These are phyloP conservation scores for Dipodascopsis uninucleata DNA, from an alignment of 805 yeast genomes.

Conservation along the genomic window DNA sequence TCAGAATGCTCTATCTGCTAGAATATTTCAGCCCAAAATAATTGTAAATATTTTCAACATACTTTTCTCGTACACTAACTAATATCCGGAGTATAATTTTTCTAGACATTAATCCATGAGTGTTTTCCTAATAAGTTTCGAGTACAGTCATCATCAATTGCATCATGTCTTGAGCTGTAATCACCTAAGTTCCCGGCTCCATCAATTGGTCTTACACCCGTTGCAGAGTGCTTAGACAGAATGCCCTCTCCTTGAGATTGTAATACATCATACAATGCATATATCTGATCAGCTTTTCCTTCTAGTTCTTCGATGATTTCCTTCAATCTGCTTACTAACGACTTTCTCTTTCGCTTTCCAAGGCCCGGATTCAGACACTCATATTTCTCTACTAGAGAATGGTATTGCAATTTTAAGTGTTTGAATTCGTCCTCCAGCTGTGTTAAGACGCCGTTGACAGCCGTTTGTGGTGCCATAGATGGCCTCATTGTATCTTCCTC, in stretches of 20 bases:
- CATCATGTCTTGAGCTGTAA: slow-evolving; percentile 1
- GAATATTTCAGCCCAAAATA: too few species aligned
- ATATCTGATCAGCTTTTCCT: slow-evolving; percentile 28
- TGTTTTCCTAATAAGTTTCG: slow-evolving; percentile 5
- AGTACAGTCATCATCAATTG: slow-evolving; percentile 8
- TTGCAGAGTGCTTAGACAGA: not conserved
- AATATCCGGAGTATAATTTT: too few species aligned
- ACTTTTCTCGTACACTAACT: too few species aligned
- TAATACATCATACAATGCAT: slow-evolving; percentile 27
- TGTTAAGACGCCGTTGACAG: slow-evolving; percentile 11
- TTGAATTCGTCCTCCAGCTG: slow-evolving; percentile 26
- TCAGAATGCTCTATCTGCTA: too few species aligned
- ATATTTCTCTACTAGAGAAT: slow-evolving; percentile 15
- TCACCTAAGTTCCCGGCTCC: slow-evolving; percentile 1
- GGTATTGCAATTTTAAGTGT: slow-evolving; percentile 20
- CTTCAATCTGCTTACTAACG: slow-evolving; percentile 12
- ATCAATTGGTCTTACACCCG: not conserved
- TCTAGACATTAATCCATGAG: slow-evolving; percentile 12
- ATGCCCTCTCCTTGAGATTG: slow-evolving; percentile 4
- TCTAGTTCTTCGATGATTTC: slow-evolving; percentile 21
- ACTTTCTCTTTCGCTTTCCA: slow-evolving; percentile 24
- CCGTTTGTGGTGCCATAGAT: slow-evolving; percentile 19
- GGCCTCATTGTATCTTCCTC: slow-evolving; percentile 25
- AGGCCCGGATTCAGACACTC: slow-evolving; percentile 20
- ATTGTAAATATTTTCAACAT: too few species aligned